These are phyloP conservation scores for Pleurotus giganteus DNA, from an alignment of 768 basidiomycete genomes.

Conservation along the genomic window DNA sequence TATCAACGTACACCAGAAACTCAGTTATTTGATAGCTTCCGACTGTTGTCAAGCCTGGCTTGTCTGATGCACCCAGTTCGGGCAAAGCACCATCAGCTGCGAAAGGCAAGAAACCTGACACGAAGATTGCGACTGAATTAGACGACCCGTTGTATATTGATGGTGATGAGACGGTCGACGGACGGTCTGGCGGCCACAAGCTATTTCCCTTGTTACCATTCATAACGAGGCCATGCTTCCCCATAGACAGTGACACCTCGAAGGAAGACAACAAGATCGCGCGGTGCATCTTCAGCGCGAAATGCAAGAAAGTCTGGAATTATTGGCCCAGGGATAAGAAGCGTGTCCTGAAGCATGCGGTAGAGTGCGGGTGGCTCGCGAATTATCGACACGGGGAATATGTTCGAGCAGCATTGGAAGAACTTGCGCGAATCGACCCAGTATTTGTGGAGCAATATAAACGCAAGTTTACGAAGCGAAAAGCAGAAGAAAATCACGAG, in stretches of 20 bases:
- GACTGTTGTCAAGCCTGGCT: too few species aligned
- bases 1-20: not conserved
- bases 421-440: not conserved
- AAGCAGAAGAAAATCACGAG: not conserved
- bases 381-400: not conserved
- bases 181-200: not conserved
- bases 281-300: slow-evolving; percentile 5
- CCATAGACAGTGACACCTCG: not conserved
- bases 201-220: not conserved
- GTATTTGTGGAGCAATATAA: not conserved
- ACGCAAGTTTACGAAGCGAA: not conserved
- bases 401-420: not conserved
- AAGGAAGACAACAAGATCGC: not conserved
- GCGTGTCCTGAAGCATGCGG: slow-evolving; percentile 7
- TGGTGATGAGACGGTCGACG: not conserved
- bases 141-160: slow-evolving; percentile 4
- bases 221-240: not conserved
- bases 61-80: too few species aligned
- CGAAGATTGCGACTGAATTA: slow-evolving; percentile 1
- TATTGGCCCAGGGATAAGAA: not conserved
- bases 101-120: slow-evolving; percentile 7
- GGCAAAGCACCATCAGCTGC: not conserved
- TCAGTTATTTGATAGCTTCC: not conserved
- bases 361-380: not conserved
- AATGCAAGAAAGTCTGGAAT: slow-evolving; percentile 5